A percentile compares a stretch with the other conserved stretches of the same genome.
These are phyloP conservation scores for Leccinum uliginosum DNA, from an alignment of 768 basidiomycete species.

Conservation along the genomic window DNA sequence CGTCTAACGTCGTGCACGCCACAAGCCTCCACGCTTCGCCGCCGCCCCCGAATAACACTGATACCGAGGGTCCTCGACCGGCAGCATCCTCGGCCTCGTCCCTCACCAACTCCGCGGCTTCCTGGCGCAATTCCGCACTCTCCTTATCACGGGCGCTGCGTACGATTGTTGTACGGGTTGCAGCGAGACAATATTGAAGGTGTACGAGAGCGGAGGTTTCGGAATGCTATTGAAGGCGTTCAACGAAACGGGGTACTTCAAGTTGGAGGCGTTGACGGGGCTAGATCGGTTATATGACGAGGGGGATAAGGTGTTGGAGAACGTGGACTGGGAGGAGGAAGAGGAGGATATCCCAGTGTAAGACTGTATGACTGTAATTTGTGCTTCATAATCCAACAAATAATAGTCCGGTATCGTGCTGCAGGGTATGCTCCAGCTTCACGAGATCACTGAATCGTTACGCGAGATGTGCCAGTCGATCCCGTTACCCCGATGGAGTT, in stretches of 20 bases:
- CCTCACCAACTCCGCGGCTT: constrained; percentile 95
- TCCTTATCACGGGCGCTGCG: constrained; percentile 82
- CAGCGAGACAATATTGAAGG: constrained; percentile 72
- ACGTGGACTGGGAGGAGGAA: constrained; percentile 74
- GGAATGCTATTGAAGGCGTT: constrained; percentile 76
- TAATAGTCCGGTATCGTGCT: too few relatives aligned
- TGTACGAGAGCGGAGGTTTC: constrained; percentile 79
- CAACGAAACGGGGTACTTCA: constrained; percentile 72
- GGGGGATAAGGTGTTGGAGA: constrained; percentile 65
- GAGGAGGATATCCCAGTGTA: constrained; percentile 21
- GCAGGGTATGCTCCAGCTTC: too few relatives aligned
- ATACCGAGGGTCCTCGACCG: constrained; percentile 14
- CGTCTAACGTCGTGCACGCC: background rate
- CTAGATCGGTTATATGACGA: constrained; percentile 74
- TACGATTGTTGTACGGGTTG: constrained; percentile 91
- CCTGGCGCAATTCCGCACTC: constrained; percentile 79
- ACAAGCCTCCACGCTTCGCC: constrained; percentile 69
- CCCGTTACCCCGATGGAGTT: too few relatives aligned
- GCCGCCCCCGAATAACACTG: constrained; percentile 42
- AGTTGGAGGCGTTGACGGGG: constrained; percentile 75
- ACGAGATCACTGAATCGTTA: too few relatives aligned
- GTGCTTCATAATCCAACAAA: too few relatives aligned
- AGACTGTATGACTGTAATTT: background rate
- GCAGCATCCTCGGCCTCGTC: constrained; percentile 75
- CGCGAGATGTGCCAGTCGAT: too few relatives aligned